Evolutionary conservation across 176 grass and related monocot genomes (phyloP).

Genomic region (Canna indica): DNA sequence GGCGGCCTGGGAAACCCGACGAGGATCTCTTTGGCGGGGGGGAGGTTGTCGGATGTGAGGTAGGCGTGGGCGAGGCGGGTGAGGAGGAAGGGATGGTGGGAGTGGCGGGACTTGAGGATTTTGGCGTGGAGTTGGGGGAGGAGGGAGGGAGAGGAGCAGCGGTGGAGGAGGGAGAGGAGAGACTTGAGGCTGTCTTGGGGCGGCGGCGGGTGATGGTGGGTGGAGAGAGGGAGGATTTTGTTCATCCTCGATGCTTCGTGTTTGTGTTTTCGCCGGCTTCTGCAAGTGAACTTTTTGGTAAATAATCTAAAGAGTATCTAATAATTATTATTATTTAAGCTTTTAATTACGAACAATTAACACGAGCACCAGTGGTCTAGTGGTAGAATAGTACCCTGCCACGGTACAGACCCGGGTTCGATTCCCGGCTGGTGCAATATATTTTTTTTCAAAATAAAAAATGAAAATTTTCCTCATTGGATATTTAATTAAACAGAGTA

Average conservation of each 20-base stretch:
- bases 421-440: constrained; percentile 42
- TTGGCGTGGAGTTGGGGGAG: constrained; percentile 5
- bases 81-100: constrained; percentile 15
- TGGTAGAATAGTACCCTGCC: constrained; percentile 74
- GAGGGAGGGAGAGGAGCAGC: not conserved
- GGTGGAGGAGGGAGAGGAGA: constrained; percentile 10
- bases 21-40: constrained; percentile 1
- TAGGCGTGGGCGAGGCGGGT: constrained; percentile 18
- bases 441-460: not conserved
- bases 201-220: not conserved
- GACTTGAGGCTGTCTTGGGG: not conserved
- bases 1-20: not conserved
- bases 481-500: too few species aligned
- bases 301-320: too few species aligned
- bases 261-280: too few species aligned
- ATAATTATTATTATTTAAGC: too few species aligned
- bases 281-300: too few species aligned
- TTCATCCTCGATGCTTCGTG: too few species aligned
- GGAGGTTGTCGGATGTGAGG: not conserved
- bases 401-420: constrained; percentile 62
- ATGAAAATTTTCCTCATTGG: too few species aligned
- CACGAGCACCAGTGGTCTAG: constrained; percentile 65
- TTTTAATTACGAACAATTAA: too few species aligned
- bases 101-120: constrained; percentile 5
- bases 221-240: not conserved